A percentile compares a stretch with the other conserved stretches of the same genome.
phyloP scores from a whole-genome alignment of 2,329 filamentous ascomycete species.

The Fusarium cyanostomum region DNA sequence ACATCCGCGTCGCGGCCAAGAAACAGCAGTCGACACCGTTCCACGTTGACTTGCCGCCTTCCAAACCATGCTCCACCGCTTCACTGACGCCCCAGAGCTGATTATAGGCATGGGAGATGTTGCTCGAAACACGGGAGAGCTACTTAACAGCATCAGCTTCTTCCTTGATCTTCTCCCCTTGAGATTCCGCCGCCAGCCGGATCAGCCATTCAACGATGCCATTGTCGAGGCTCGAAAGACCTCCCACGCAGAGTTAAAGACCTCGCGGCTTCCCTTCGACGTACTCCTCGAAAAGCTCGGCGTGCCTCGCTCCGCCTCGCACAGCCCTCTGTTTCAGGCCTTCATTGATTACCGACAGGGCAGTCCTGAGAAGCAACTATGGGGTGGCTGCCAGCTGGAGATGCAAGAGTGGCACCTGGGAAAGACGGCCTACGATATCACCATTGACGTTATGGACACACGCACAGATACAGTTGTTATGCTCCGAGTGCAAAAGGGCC shows the following conservation, averaged over 20 bases:
- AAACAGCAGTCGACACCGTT: background rate
- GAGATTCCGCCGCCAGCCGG: constrained; percentile 26
- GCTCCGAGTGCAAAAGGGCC: background rate
- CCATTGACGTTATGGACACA: background rate
- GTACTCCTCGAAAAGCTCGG: constrained; percentile 56
- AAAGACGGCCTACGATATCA: constrained; percentile 1
- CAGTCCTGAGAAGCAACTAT: constrained; percentile 21
- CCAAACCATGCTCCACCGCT: background rate
- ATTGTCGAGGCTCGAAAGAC: constrained; percentile 28
- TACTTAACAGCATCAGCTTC: background rate
- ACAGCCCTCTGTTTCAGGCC: constrained; percentile 61
- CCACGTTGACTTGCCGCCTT: background rate
- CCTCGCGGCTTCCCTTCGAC: constrained; percentile 60
- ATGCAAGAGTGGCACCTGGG: constrained; percentile 17
- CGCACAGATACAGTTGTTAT: background rate
- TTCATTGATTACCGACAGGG: constrained; percentile 47
- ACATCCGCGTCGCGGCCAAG: background rate
- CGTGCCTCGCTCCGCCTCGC: constrained; percentile 49
- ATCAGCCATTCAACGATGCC: constrained; percentile 59
- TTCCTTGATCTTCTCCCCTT: constrained; percentile 1
- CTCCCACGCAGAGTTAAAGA: constrained; percentile 49
- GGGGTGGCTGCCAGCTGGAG: constrained; percentile 5
- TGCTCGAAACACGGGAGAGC: background rate
- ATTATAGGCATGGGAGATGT: background rate
- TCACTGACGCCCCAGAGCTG: background rate